Percentiles rank a stretch among this genome's conserved stretches.
Conservation (phyloP, 2,329 filamentous ascomycete species). For the Aspergillus sp. region DNA sequence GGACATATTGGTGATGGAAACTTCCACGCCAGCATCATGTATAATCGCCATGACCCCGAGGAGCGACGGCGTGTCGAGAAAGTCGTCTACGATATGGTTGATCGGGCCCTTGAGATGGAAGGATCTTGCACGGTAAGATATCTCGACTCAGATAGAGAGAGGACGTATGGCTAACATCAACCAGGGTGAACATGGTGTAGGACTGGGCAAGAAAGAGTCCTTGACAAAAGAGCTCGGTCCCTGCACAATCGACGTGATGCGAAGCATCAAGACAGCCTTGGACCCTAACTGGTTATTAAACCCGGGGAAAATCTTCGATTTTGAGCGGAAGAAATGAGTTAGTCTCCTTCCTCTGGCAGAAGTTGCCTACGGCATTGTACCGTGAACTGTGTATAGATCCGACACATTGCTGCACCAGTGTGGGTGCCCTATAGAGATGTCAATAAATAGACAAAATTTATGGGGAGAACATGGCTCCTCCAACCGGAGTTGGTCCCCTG, state of each 20-base stretch:
- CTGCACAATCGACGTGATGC: slow-evolving; percentile 82
- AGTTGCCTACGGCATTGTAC: too few relatives aligned
- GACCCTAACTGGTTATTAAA: slow-evolving; percentile 90
- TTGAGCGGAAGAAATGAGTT: slow-evolving; percentile 21
- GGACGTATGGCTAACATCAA: slow-evolving; percentile 9
- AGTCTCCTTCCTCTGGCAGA: too few relatives aligned
- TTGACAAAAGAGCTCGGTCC: slow-evolving; percentile 75
- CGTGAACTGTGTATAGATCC: too few relatives aligned
- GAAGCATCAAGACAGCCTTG: slow-evolving; percentile 74
- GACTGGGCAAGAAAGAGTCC: slow-evolving; percentile 80
- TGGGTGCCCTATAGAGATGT: neutral
- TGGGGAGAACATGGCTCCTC: neutral
- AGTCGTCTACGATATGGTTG: slow-evolving; percentile 86
- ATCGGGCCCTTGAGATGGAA: slow-evolving; percentile 89
- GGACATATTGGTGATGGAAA: slow-evolving; percentile 93
- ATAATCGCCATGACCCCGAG: slow-evolving; percentile 66
- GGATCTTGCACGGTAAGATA: slow-evolving; percentile 71
- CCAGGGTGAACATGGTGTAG: slow-evolving; percentile 77
- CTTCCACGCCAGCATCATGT: slow-evolving; percentile 92
- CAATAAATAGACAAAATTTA: neutral
- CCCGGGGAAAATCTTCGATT: slow-evolving; percentile 86
- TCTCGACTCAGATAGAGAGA: neutral
- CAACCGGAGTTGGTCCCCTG: neutral
- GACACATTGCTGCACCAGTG: too few relatives aligned
- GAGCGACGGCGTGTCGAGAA: slow-evolving; percentile 75